These are phyloP conservation scores for Teratosphaeria viscida DNA, from an alignment of 2,329 filamentous ascomycete species.

Conservation along the genomic window DNA sequence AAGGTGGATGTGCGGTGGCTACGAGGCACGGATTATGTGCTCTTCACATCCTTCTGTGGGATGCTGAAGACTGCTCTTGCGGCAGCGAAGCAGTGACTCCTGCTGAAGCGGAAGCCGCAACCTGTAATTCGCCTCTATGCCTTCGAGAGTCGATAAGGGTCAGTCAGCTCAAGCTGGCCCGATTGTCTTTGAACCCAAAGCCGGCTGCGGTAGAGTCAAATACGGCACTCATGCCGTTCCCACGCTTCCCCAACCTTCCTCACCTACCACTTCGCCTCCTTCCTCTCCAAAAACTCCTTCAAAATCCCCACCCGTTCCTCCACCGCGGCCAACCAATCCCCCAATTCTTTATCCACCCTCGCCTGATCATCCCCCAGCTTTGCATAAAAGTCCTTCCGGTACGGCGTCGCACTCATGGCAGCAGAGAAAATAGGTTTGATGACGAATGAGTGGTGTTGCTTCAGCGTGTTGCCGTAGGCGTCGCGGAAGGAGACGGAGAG, in stretches of 20 bases:
- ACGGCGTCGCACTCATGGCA: constrained; percentile 87
- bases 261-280: constrained; percentile 22
- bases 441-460: constrained; percentile 80
- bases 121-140: not conserved
- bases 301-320: constrained; percentile 72
- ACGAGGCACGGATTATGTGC: constrained; percentile 58
- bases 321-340: constrained; percentile 63
- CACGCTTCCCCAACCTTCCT: not conserved
- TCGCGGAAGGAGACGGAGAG: constrained; percentile 76
- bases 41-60: constrained; percentile 83
- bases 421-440: constrained; percentile 87
- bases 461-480: constrained; percentile 78
- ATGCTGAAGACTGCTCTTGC: constrained; percentile 49
- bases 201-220: not conserved
- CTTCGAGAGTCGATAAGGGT: not conserved
- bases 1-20: constrained; percentile 54
- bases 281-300: constrained; percentile 49
- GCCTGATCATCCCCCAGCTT: constrained; percentile 64
- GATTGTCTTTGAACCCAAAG: not conserved
- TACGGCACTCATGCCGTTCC: not conserved
- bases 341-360: constrained; percentile 55
- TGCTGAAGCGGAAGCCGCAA: not conserved
- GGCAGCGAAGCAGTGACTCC: not conserved
- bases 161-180: not conserved
- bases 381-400: constrained; percentile 83